phyloP scores from a whole-genome alignment of 345 rosid genomes.

The Aquilaria malaccensis region DNA sequence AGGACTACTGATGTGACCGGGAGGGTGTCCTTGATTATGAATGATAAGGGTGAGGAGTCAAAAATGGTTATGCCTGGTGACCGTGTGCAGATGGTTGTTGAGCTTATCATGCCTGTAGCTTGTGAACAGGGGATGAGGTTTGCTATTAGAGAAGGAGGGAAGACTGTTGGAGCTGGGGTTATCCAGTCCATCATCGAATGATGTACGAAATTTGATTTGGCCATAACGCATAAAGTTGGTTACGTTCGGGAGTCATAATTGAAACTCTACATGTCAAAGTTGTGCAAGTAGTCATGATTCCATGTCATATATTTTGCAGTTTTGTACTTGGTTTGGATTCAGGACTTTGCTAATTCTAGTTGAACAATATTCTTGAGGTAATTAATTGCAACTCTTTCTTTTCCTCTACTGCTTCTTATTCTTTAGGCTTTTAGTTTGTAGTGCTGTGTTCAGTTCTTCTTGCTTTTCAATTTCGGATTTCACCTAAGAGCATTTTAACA shows the following conservation, averaged over 20 bases:
- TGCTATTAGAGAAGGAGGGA: constrained; percentile 96
- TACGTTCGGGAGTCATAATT: constrained; percentile 18
- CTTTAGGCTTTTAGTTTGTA: too few relatives aligned
- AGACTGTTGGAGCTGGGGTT: constrained; percentile 94
- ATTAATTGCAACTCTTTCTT: constrained; percentile 13
- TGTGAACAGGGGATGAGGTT: constrained; percentile 96
- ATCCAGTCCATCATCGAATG: constrained; percentile 73
- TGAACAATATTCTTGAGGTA: constrained; percentile 26
- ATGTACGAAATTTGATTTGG: background rate
- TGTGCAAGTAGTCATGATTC: constrained; percentile 28
- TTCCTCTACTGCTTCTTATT: background rate
- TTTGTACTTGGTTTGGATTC: constrained; percentile 29
- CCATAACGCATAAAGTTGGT: background rate
- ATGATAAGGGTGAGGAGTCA: constrained; percentile 86
- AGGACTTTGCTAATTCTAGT: constrained; percentile 22
- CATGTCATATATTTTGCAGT: constrained; percentile 37
- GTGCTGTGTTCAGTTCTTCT: too few relatives aligned
- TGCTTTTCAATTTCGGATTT: too few relatives aligned
- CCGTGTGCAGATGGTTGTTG: constrained; percentile 83
- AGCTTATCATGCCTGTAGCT: constrained; percentile 88
- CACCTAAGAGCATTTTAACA: too few relatives aligned
- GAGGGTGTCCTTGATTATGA: constrained; percentile 66
- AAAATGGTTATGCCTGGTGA: constrained; percentile 99
- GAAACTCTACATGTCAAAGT: constrained; percentile 17
- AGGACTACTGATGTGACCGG: constrained; percentile 97